Percentiles rank a stretch among this genome's conserved stretches.
These are phyloP conservation scores for Scheffersomyces insectosa DNA, from an alignment of 1,139 yeast genomes.

Conservation along the genomic window DNA sequence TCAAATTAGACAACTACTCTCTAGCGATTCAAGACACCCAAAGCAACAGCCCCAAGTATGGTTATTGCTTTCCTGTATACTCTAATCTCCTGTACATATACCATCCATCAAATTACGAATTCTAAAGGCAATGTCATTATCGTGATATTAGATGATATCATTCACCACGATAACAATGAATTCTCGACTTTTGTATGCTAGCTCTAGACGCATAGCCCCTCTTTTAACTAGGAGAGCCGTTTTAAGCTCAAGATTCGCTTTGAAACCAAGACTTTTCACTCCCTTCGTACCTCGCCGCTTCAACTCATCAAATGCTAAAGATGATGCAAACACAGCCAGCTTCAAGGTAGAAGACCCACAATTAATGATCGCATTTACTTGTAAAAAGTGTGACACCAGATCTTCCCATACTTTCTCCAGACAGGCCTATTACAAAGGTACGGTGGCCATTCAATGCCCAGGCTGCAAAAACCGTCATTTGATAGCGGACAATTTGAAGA, in stretches of 20 bases:
- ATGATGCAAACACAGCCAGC: conserved; percentile 8
- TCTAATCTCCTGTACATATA: too few relatives aligned
- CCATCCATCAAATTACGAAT: too few relatives aligned
- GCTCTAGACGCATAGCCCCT: background rate
- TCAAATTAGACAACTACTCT: too few relatives aligned
- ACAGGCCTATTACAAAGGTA: conserved; percentile 85
- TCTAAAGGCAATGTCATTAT: too few relatives aligned
- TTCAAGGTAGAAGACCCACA: conserved; percentile 65
- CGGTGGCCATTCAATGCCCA: conserved; percentile 90
- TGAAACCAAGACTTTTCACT: too few relatives aligned
- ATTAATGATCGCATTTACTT: conserved; percentile 87
- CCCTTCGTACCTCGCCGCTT: background rate
- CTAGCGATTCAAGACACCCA: too few relatives aligned
- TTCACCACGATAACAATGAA: too few relatives aligned
- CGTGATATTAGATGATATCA: too few relatives aligned
- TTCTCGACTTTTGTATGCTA: too few relatives aligned
- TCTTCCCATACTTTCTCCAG: conserved; percentile 87
- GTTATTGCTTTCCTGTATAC: too few relatives aligned
- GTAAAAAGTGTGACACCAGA: conserved; percentile 82
- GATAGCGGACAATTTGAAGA: conserved; percentile 88
- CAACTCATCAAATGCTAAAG: background rate
- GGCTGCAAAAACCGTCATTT: conserved; percentile 85
- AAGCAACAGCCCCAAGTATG: too few relatives aligned
- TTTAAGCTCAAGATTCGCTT: background rate
- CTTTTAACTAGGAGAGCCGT: background rate